Evolutionary conservation across 139 green algal genomes (phyloP).

Genomic region (Yamagishiella unicocca): DNA sequence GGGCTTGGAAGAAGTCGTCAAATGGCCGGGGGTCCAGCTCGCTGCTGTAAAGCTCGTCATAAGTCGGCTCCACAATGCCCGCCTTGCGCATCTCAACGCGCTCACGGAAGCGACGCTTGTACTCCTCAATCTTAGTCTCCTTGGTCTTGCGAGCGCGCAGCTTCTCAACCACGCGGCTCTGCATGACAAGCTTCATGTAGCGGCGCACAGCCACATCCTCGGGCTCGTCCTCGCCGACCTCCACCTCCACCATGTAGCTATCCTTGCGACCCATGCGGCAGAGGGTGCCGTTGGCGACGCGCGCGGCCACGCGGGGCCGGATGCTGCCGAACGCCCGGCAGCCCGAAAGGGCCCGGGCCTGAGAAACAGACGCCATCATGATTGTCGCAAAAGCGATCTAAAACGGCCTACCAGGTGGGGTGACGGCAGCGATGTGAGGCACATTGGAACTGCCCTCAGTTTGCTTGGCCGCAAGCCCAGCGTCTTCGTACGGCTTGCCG

Average conservation of each 20-base stretch:
- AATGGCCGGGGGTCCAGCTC: constrained; percentile 50
- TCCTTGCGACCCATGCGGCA: constrained; percentile 54
- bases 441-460: no score
- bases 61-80: constrained; percentile 60
- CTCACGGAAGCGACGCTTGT: constrained; percentile 67
- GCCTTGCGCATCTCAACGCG: constrained; percentile 63
- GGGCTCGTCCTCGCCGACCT: constrained; percentile 69
- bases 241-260: constrained; percentile 73
- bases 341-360: constrained; percentile 11
- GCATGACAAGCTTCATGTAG: constrained; percentile 74
- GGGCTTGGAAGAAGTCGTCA: constrained; percentile 56
- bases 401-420: no score
- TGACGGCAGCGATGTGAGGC: no score
- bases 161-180: constrained; percentile 68
- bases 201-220: constrained; percentile 73
- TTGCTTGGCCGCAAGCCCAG: no score
- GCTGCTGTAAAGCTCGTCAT: constrained; percentile 56
- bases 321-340: constrained; percentile 17
- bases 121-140: constrained; percentile 71
- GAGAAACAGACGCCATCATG: constrained; percentile 20
- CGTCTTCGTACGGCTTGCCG: no score
- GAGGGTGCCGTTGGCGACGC: constrained; percentile 50
- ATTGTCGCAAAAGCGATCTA: no score
- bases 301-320: constrained; percentile 1
- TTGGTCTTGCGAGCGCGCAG: constrained; percentile 60